Conservation (phyloP, 768 basidiomycete species). For the Lyophyllum atratum region DNA sequence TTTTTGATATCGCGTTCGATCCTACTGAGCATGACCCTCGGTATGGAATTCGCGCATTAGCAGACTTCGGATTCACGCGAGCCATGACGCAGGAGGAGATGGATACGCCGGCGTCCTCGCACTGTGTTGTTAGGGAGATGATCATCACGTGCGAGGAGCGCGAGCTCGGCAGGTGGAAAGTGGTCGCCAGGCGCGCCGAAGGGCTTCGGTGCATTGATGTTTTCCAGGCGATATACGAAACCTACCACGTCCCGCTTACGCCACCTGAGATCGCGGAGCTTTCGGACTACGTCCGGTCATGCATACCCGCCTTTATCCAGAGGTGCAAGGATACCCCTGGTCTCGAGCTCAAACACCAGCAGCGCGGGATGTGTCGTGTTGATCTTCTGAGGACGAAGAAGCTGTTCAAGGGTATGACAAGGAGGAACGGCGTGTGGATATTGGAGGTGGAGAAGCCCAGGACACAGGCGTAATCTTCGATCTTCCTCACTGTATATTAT, state of each 20-base stretch:
- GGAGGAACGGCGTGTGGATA: constrained; percentile 32
- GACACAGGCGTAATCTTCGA: not conserved
- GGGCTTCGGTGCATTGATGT: constrained; percentile 60
- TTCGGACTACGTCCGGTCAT: constrained; percentile 31
- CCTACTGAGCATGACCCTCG: not conserved
- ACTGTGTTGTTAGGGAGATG: constrained; percentile 49
- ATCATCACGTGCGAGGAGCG: constrained; percentile 43
- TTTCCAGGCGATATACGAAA: constrained; percentile 56
- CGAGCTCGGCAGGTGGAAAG: constrained; percentile 38
- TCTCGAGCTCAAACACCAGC: constrained; percentile 40
- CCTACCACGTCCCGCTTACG: constrained; percentile 46
- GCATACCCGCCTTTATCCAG: constrained; percentile 44
- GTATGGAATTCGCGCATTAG: constrained; percentile 6
- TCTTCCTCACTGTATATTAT: not conserved
- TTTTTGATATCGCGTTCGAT: constrained; percentile 14
- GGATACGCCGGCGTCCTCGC: constrained; percentile 43
- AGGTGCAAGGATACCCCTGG: constrained; percentile 47
- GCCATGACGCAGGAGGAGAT: constrained; percentile 38
- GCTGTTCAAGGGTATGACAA: constrained; percentile 54
- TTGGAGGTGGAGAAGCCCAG: constrained; percentile 20
- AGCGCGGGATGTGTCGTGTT: constrained; percentile 54
- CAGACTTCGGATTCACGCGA: not conserved
- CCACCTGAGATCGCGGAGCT: constrained; percentile 35
- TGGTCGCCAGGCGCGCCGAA: constrained; percentile 42
- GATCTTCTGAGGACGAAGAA: constrained; percentile 55